A percentile compares a stretch with the other conserved stretches of the same genome.
Evolutionary conservation across 176 grass and related monocot species (phyloP).

Genomic region (Typha latifolia): DNA sequence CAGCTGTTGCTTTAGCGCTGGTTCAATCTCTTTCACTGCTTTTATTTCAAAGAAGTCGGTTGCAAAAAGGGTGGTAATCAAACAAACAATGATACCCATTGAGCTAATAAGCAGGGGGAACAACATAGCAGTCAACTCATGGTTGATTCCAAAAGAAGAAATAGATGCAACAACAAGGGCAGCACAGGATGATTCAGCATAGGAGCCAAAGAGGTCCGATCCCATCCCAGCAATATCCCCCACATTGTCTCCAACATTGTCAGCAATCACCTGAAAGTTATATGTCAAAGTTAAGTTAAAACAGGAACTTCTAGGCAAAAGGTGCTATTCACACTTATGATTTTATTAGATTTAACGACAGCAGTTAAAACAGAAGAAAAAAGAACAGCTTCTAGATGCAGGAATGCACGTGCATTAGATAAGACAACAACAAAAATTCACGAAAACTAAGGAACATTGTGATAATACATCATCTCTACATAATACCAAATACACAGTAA

Average conservation of each 20-base stretch:
- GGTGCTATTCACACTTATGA: not conserved
- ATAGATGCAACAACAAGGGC: constrained; percentile 48
- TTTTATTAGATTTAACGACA: not conserved
- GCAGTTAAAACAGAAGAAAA: not conserved
- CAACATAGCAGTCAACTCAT: constrained; percentile 45
- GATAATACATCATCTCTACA: not conserved
- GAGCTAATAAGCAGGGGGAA: constrained; percentile 46
- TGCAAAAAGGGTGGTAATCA: constrained; percentile 47
- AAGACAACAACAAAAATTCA: no score
- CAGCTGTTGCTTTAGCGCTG: constrained; percentile 37
- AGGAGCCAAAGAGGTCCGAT: constrained; percentile 52
- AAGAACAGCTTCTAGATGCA: no score
- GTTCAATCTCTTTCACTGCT: constrained; percentile 33
- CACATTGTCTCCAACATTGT: constrained; percentile 49
- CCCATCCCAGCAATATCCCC: constrained; percentile 53
- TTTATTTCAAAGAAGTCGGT: constrained; percentile 47
- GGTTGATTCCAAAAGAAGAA: constrained; percentile 45
- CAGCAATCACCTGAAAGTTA: constrained; percentile 37
- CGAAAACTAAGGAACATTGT: no score
- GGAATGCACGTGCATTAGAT: no score
- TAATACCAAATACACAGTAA: not conserved
- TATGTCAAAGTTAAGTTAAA: not conserved
- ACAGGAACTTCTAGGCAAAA: not conserved
- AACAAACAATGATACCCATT: constrained; percentile 37
- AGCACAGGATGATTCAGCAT: constrained; percentile 43